These are phyloP conservation scores for Pseudognaphalium luteoalbum DNA, from an alignment of 129 eudicot genomes.

Conservation along the genomic window DNA sequence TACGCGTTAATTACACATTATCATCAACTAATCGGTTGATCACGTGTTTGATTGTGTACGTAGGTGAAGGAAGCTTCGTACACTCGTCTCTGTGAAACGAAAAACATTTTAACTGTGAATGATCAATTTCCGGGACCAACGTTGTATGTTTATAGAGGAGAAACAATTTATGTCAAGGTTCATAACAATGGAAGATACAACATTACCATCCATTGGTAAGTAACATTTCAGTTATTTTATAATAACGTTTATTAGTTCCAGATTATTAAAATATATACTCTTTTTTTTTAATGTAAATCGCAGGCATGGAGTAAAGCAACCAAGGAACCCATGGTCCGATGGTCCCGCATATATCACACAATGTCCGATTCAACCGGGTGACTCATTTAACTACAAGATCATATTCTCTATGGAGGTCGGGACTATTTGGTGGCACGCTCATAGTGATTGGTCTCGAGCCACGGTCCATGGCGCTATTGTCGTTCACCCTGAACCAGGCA, in stretches of 20 bases:
- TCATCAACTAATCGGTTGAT: background rate
- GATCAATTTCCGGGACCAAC: slow-evolving; percentile 75
- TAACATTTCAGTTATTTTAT: too few relatives aligned
- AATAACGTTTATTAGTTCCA: background rate
- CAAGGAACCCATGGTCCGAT: slow-evolving; percentile 73
- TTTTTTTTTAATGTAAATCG: background rate
- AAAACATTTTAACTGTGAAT: slow-evolving; percentile 62
- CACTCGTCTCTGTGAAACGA: slow-evolving; percentile 51
- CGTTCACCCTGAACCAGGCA: slow-evolving; percentile 40
- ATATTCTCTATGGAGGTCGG: slow-evolving; percentile 65
- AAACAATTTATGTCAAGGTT: slow-evolving; percentile 47
- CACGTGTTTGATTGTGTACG: background rate
- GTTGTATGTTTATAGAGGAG: slow-evolving; percentile 47
- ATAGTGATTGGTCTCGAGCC: slow-evolving; percentile 76
- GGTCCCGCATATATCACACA: slow-evolving; percentile 76
- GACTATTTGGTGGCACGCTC: slow-evolving; percentile 87
- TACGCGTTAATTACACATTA: background rate
- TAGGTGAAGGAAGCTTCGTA: slow-evolving; percentile 63
- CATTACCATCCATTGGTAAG: slow-evolving; percentile 64
- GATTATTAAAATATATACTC: too few relatives aligned
- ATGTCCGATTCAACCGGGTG: slow-evolving; percentile 66
- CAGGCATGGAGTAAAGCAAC: slow-evolving; percentile 81
- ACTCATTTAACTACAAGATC: slow-evolving; percentile 42
- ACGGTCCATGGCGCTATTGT: slow-evolving; percentile 67
- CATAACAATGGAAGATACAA: slow-evolving; percentile 49